phyloP scores from a whole-genome alignment of 352 stramenopile genomes.

The Phytophthora crassamura region DNA sequence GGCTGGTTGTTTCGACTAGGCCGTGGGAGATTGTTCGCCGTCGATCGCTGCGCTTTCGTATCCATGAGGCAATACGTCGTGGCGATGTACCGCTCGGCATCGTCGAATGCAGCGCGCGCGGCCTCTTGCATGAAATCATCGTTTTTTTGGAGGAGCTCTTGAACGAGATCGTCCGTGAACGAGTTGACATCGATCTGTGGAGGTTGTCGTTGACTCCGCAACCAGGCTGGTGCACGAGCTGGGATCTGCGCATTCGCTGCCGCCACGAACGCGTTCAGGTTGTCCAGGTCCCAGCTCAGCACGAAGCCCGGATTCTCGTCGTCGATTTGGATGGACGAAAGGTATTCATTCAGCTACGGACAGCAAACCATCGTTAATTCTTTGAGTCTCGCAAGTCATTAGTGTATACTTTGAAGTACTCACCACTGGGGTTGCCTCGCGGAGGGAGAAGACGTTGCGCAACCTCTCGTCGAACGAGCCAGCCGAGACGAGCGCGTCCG shows the following conservation, averaged over 20 bases:
- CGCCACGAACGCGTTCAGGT: constrained; percentile 30
- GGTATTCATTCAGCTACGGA: constrained; percentile 24
- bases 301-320: constrained; percentile 28
- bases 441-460: constrained; percentile 25
- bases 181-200: constrained; percentile 21
- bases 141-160: constrained; percentile 8
- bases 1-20: no score
- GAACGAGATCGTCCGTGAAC: constrained; percentile 20
- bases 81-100: constrained; percentile 24
- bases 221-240: constrained; percentile 15
- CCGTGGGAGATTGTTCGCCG: constrained; percentile 16
- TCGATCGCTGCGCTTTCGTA: constrained; percentile 12
- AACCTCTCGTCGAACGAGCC: constrained; percentile 32
- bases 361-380: constrained; percentile 15
- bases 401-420: constrained; percentile 25
- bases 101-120: constrained; percentile 14
- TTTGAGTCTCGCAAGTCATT: constrained; percentile 5
- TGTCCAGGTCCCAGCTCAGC: constrained; percentile 18
- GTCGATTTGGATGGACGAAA: constrained; percentile 5
- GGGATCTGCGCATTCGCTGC: constrained; percentile 10
- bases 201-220: constrained; percentile 12
- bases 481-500: constrained; percentile 22
- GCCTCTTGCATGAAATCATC: constrained; percentile 30
- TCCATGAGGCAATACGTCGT: constrained; percentile 24
- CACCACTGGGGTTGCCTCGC: constrained; percentile 32